phyloP scores from a whole-genome alignment of 2,329 filamentous ascomycete genomes.

The Fusarium agapanthi region DNA sequence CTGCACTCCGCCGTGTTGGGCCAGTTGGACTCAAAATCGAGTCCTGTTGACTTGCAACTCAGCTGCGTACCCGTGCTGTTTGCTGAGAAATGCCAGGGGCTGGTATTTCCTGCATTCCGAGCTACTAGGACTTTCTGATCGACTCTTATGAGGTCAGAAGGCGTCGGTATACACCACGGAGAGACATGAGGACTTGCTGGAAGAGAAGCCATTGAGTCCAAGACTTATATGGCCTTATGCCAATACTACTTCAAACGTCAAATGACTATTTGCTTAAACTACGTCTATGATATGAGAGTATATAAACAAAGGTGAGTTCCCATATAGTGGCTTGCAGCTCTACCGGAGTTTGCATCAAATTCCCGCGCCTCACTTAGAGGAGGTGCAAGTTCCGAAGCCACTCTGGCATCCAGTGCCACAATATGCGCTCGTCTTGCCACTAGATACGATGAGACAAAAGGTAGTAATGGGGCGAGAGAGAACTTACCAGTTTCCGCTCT shows the following conservation, averaged over 20 bases:
- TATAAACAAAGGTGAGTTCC: too few species aligned
- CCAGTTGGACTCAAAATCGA: slow-evolving; percentile 5
- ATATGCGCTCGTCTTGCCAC: slow-evolving; percentile 22
- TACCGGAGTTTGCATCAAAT: neutral
- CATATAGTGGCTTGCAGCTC: neutral
- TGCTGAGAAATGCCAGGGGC: neutral
- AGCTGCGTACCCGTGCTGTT: neutral
- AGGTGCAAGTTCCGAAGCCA: slow-evolving; percentile 9
- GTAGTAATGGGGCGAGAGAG: neutral
- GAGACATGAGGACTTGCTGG: neutral
- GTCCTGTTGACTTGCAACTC: neutral
- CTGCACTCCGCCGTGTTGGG: neutral
- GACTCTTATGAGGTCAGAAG: neutral
- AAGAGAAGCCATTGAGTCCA: neutral
- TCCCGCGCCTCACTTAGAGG: neutral
- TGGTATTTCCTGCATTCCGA: neutral
- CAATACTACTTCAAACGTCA: too few species aligned
- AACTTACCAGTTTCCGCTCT: slow-evolving; percentile 12
- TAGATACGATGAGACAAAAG: neutral
- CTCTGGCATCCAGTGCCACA: slow-evolving; percentile 6
- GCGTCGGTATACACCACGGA: neutral
- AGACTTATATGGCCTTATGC: neutral
- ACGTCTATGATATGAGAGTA: neutral
- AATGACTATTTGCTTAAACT: neutral
- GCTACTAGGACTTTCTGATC: neutral